Base-by-base conservation (phyloP, 176 grass and related monocot genomes). In the Triticum monococcum region DNA sequence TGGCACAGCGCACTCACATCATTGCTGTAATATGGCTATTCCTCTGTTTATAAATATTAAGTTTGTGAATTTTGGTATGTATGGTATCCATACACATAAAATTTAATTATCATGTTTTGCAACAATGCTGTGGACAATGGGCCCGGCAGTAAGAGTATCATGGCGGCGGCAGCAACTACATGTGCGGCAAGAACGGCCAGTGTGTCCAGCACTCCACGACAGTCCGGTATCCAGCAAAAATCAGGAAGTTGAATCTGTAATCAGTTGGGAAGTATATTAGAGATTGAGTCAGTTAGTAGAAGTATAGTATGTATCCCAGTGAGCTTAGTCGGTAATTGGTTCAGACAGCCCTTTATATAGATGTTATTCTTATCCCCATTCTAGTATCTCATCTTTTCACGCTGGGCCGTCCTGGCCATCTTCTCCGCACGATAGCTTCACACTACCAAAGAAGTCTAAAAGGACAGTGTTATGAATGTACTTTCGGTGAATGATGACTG, bases 251-350 rank as follows among this genome's bases (percentile, higher is more conserved):
- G 40, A 74, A 45, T 46, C 23, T 20, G 12, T 17, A 73, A 73
- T 73, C 38, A 74, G 16, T 74, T 45, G 71, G 45, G 71, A 23
- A 74, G 12, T 74, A 43, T 26, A 46, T 74, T 43, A 74, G 40
- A 74, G 40, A 46, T 46, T 74, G 40, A 26, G 38, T 45, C 12
- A 74, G 69, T 72, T 72, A 72, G 71, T 74, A 73, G n/a, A 46
- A 38, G 23, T 46, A 45, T 26, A 26, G 22, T 73, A 12, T 46
- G 71, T 12, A 74, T 74, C 71, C 6, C 24, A 46, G 71, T 26
- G 22, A 74, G 24, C 37, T 74, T 74, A 74, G 23, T 73, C 7
- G 6, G 12, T 74, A 46, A 74, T 74, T 74, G 3, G 71, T 46
- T 74, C 38, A 26, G 5, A 4, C 38, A 45, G 26, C 40, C 36